Conservation (phyloP, 225 moss, liverwort and hornwort species). For the Sphagnum contortum region DNA sequence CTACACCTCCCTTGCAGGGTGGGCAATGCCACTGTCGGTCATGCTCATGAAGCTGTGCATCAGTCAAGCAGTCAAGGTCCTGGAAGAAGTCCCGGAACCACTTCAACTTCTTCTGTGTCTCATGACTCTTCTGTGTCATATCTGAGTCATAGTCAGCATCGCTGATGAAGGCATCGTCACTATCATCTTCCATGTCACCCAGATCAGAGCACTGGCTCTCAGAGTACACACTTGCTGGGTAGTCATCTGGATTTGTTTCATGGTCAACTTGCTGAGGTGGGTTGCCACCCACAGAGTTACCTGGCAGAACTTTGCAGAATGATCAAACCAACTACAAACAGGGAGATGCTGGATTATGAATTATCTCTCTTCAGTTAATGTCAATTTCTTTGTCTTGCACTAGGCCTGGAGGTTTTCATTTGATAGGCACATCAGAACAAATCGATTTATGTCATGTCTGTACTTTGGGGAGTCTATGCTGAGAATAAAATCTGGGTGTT, state of each 20-base stretch:
- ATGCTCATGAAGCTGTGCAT: slow-evolving; percentile 59
- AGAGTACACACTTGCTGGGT: slow-evolving; percentile 65
- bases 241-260: slow-evolving; percentile 36
- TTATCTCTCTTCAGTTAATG: too few relatives aligned
- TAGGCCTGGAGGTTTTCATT: too few relatives aligned
- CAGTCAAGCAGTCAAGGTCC: slow-evolving; percentile 63
- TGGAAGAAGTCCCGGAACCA: slow-evolving; percentile 94
- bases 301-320: slow-evolving; percentile 7
- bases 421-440: too few relatives aligned
- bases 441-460: too few relatives aligned
- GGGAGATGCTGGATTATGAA: too few relatives aligned
- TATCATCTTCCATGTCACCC: slow-evolving; percentile 59
- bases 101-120: slow-evolving; percentile 60
- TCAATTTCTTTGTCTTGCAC: too few relatives aligned
- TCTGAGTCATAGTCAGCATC: slow-evolving; percentile 47
- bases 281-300: not conserved
- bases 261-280: slow-evolving; percentile 10
- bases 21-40: slow-evolving; percentile 99
- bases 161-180: slow-evolving; percentile 76
- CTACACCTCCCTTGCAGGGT: slow-evolving; percentile 84
- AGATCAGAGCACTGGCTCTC: slow-evolving; percentile 83
- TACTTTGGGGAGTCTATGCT: too few relatives aligned
- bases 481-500: too few relatives aligned
- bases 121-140: slow-evolving; percentile 51
- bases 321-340: too few relatives aligned